A percentile compares a stretch with the other conserved stretches of the same genome.
Evolutionary conservation across 2,329 filamentous ascomycete genomes (phyloP).

Genomic region (Cladosporium oxysporum): DNA sequence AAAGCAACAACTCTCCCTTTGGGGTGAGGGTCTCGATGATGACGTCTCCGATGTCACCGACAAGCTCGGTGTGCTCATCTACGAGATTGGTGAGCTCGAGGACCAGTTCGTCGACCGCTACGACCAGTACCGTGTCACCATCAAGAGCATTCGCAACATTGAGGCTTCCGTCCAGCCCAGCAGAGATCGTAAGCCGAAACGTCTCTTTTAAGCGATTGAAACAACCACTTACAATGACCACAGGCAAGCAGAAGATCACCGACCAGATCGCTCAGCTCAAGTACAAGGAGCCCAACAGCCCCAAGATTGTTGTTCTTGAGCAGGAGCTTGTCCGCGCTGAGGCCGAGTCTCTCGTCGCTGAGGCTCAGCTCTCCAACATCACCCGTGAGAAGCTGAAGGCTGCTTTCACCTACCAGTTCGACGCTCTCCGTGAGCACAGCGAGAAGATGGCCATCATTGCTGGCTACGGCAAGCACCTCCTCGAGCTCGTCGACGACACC

Average conservation of each 20-base stretch:
- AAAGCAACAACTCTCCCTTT: conserved; percentile 97
- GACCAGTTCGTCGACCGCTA: conserved; percentile 98
- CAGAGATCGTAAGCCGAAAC: conserved; percentile 75
- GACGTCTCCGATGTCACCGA: conserved; percentile 98
- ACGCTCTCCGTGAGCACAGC: conserved; percentile 93
- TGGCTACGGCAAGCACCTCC: conserved; percentile 95
- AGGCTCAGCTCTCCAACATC: conserved; percentile 98
- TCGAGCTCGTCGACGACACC: conserved; percentile 93
- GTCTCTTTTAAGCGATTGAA: neutral
- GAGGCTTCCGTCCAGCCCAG: conserved; percentile 98
- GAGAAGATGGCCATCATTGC: conserved; percentile 99
- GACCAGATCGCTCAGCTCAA: conserved; percentile 98
- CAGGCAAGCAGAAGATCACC: conserved; percentile 98
- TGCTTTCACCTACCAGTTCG: conserved; percentile 96
- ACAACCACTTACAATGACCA: neutral
- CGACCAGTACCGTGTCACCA: conserved; percentile 97
- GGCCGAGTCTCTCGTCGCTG: conserved; percentile 96
- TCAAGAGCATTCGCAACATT: conserved; percentile 99
- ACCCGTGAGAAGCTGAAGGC: conserved; percentile 99
- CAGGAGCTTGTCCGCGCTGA: conserved; percentile 98
- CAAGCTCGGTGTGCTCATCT: conserved; percentile 95
- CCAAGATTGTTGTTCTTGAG: conserved; percentile 95
- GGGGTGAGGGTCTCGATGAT: conserved; percentile 94
- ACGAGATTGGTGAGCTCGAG: conserved; percentile 97
- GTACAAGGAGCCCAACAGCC: conserved; percentile 99